phyloP scores from a whole-genome alignment of 345 rosid genomes.

The Adansonia digitata region DNA sequence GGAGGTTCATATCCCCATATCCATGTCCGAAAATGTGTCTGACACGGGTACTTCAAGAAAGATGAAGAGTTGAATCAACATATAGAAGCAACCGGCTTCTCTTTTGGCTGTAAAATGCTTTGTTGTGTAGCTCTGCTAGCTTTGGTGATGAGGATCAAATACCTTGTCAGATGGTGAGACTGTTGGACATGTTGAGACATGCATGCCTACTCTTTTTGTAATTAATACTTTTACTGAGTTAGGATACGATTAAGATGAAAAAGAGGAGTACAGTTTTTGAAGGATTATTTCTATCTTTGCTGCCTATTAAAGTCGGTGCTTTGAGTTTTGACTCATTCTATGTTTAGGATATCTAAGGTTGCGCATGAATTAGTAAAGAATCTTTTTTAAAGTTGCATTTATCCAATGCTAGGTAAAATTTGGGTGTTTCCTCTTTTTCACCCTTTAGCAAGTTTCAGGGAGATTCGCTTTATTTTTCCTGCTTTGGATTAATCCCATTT shows the following conservation, averaged over 20 bases:
- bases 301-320: neutral
- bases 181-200: neutral
- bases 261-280: neutral
- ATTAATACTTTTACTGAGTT: neutral
- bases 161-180: neutral
- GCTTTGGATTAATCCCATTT: neutral
- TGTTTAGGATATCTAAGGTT: neutral
- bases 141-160: neutral
- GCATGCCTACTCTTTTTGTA: neutral
- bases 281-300: neutral
- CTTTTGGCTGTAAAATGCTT: neutral
- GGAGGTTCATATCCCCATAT: too few species aligned
- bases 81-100: neutral
- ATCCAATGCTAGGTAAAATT: neutral
- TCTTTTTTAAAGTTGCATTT: neutral
- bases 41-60: too few species aligned
- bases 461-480: neutral
- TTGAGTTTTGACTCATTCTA: neutral
- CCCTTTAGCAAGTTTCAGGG: neutral
- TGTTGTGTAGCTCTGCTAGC: neutral
- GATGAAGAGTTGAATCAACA: too few species aligned
- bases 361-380: neutral
- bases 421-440: neutral
- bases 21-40: too few species aligned
- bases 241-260: neutral